A percentile compares a stretch with the other conserved stretches of the same genome.
Evolutionary conservation across 257 asterid species (phyloP).

Genomic region (Przewalskia tangutica): DNA sequence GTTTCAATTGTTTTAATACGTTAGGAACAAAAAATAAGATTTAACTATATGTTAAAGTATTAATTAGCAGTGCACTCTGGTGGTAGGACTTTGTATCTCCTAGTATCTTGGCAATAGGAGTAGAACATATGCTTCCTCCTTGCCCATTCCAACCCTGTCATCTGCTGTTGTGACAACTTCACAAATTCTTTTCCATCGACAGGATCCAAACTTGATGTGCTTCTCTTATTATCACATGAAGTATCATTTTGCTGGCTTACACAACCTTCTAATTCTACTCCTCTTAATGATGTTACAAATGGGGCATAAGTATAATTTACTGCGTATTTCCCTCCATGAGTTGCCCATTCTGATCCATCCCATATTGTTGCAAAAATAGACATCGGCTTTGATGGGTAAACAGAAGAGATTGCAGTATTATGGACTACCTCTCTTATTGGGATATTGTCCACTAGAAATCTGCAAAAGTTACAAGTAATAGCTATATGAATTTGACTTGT

Average conservation of each 20-base stretch:
- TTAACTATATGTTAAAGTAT: background rate
- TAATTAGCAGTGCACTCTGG: conserved; percentile 54
- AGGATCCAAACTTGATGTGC: conserved; percentile 53
- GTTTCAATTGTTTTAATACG: background rate
- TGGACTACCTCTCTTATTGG: conserved; percentile 43
- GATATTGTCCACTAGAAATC: no score
- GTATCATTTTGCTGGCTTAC: conserved; percentile 10
- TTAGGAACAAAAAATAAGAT: background rate
- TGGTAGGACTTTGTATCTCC: conserved; percentile 56
- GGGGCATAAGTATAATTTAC: conserved; percentile 61
- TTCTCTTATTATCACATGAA: conserved; percentile 34
- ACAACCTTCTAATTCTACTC: conserved; percentile 58
- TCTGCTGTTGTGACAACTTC: conserved; percentile 43
- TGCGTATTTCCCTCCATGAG: conserved; percentile 77
- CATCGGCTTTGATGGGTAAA: conserved; percentile 75
- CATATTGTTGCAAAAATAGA: conserved; percentile 49
- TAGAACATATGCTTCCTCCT: conserved; percentile 70
- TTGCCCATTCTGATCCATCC: conserved; percentile 87
- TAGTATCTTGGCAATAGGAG: conserved; percentile 62
- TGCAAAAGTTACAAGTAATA: no score
- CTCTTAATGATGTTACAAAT: conserved; percentile 29
- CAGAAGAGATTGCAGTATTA: conserved; percentile 31
- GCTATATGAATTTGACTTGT: no score
- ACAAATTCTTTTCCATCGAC: conserved; percentile 55
- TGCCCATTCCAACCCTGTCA: conserved; percentile 52